A percentile compares a stretch with the other conserved stretches of the same genome.
Conservation (phyloP, 2,329 filamentous ascomycete species). For the Calonectria crousiana region DNA sequence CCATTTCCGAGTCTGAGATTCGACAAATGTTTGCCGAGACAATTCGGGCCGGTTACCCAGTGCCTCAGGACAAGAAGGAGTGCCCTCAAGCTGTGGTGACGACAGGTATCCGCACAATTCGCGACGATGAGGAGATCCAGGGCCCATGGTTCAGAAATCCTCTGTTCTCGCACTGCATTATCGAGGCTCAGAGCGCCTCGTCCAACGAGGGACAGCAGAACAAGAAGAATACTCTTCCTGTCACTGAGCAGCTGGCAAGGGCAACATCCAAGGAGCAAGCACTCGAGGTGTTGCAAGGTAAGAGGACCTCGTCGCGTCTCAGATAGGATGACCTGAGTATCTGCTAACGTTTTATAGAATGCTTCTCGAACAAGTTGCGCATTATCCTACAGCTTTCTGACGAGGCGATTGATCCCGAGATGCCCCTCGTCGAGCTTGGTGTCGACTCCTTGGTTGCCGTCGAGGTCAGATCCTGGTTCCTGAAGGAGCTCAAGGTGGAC, state of each 20-base stretch:
- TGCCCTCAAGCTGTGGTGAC: not conserved
- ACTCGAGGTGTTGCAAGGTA: not conserved
- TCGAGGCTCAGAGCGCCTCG: not conserved
- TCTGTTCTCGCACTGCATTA: not conserved
- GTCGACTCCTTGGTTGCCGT: not conserved
- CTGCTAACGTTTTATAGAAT: not conserved
- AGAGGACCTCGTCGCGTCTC: not conserved
- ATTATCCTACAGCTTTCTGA: not conserved
- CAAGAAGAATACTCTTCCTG: not conserved
- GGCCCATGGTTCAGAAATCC: not conserved
- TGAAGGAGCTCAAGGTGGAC: slow-evolving; percentile 56
- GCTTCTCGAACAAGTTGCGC: not conserved
- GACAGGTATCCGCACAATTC: not conserved
- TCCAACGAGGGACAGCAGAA: not conserved
- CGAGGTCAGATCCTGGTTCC: slow-evolving; percentile 62
- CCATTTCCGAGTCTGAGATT: not conserved
- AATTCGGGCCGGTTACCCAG: not conserved
- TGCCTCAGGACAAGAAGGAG: not conserved
- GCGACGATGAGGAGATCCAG: not conserved
- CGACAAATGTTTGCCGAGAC: not conserved
- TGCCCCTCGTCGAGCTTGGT: not conserved
- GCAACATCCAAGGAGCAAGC: not conserved
- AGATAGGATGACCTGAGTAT: not conserved
- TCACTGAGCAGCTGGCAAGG: not conserved
- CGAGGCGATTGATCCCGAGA: not conserved